These are phyloP conservation scores for Oropetium thomaeum DNA, from an alignment of 176 grass and related monocot species.

Conservation along the genomic window DNA sequence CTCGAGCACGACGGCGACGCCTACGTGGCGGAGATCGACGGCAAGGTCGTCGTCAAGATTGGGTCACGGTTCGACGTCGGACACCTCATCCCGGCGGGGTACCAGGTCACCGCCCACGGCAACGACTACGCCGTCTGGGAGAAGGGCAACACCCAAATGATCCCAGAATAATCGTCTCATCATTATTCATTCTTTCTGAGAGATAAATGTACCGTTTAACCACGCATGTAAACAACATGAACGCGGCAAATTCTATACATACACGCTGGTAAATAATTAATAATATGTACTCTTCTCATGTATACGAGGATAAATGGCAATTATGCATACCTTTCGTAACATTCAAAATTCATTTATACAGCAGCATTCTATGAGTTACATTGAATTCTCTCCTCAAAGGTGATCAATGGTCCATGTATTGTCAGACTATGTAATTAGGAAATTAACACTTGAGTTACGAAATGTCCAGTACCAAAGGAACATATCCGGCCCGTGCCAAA, in stretches of 20 bases:
- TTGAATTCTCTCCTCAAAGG: neutral
- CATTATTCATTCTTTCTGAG: neutral
- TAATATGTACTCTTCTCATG: neutral
- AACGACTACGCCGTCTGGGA: slow-evolving; percentile 51
- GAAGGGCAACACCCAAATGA: neutral
- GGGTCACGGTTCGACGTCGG: slow-evolving; percentile 39
- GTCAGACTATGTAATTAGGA: neutral
- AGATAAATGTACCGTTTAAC: neutral
- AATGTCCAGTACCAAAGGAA: neutral
- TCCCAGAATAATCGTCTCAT: neutral
- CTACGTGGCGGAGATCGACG: slow-evolving; percentile 40
- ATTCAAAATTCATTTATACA: neutral
- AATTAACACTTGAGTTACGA: too few species aligned
- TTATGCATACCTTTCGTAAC: neutral
- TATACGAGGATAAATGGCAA: neutral
- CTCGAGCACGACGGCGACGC: slow-evolving; percentile 28
- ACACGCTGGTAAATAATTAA: neutral
- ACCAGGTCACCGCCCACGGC: slow-evolving; percentile 12
- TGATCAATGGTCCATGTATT: neutral
- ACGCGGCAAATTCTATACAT: neutral
- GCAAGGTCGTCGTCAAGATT: slow-evolving; percentile 35
- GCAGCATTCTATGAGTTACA: neutral
- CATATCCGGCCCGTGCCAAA: too few species aligned
- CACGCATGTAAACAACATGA: neutral
- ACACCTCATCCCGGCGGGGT: slow-evolving; percentile 15